These are phyloP conservation scores for Vitis rupestris DNA, from an alignment of 164 flowering plant species.

Conservation along the genomic window DNA sequence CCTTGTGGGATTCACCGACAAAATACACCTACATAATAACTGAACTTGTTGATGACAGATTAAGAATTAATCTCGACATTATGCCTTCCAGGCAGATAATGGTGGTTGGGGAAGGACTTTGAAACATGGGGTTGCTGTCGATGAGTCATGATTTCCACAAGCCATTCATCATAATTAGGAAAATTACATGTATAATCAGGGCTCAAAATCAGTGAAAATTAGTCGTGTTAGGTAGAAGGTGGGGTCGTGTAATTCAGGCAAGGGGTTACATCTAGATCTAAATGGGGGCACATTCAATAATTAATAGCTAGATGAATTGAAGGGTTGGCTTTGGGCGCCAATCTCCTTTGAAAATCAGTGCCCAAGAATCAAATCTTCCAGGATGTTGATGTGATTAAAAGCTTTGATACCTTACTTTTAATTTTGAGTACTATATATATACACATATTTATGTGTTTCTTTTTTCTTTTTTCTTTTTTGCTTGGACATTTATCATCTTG, in stretches of 20 bases:
- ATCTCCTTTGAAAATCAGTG: constrained; percentile 10
- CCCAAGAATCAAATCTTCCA: constrained; percentile 11
- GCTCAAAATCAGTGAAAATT: not conserved
- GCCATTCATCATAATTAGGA: not conserved
- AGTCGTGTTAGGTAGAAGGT: constrained; percentile 19
- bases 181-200: not conserved
- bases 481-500: not conserved
- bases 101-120: not conserved
- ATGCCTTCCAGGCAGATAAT: not conserved
- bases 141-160: not conserved
- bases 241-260: constrained; percentile 13
- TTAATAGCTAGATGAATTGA: constrained; percentile 6
- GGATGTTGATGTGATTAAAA: constrained; percentile 11
- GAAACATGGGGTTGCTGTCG: not conserved
- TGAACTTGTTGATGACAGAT: not conserved
- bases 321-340: not conserved
- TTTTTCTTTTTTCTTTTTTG: constrained; percentile 8
- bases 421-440: not conserved
- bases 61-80: not conserved
- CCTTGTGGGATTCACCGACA: constrained; percentile 8
- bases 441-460: not conserved
- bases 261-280: constrained; percentile 15
- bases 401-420: not conserved
- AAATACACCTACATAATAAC: not conserved
- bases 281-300: constrained; percentile 8